Evolutionary conservation across 352 stramenopile species (phyloP).

Genomic region (Phytophthora foliorum): DNA sequence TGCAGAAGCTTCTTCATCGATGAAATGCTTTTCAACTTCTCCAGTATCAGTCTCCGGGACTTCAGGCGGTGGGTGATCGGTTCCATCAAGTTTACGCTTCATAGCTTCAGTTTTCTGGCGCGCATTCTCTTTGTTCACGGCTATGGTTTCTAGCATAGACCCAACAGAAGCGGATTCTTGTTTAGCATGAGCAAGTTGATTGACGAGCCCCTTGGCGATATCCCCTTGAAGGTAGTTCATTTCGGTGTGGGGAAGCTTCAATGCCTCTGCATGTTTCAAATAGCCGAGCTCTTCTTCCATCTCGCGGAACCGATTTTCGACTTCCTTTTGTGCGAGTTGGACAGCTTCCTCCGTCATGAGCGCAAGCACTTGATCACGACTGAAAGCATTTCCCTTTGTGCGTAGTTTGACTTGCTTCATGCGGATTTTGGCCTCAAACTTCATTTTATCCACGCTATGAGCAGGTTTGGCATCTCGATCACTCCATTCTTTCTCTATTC

Average conservation of each 20-base stretch:
- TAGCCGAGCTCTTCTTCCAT: slow-evolving; percentile 91
- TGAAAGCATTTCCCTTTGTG: slow-evolving; percentile 84
- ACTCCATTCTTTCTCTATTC: slow-evolving; percentile 78
- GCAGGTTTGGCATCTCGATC: slow-evolving; percentile 76
- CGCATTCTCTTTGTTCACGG: slow-evolving; percentile 60
- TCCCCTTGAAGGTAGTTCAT: slow-evolving; percentile 68
- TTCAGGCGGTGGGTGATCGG: slow-evolving; percentile 19
- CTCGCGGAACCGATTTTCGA: slow-evolving; percentile 86
- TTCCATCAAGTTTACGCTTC: slow-evolving; percentile 43
- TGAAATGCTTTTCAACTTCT: slow-evolving; percentile 64
- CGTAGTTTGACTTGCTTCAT: slow-evolving; percentile 94
- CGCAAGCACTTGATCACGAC: slow-evolving; percentile 80
- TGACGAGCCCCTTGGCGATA: slow-evolving; percentile 72
- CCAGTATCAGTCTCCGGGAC: slow-evolving; percentile 49
- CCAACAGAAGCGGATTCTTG: slow-evolving; percentile 56
- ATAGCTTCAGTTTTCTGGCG: slow-evolving; percentile 54
- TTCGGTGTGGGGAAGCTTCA: slow-evolving; percentile 56
- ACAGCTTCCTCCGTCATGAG: slow-evolving; percentile 90
- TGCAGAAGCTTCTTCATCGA: slow-evolving; percentile 48
- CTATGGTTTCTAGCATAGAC: slow-evolving; percentile 64
- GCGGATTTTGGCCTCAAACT: slow-evolving; percentile 94
- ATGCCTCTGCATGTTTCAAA: slow-evolving; percentile 51
- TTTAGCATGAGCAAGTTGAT: slow-evolving; percentile 67
- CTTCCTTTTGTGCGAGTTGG: slow-evolving; percentile 77
- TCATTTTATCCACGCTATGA: slow-evolving; percentile 92